phyloP scores from a whole-genome alignment of 73 alveolate genomes.

The Tetrahymena thermophila region DNA sequence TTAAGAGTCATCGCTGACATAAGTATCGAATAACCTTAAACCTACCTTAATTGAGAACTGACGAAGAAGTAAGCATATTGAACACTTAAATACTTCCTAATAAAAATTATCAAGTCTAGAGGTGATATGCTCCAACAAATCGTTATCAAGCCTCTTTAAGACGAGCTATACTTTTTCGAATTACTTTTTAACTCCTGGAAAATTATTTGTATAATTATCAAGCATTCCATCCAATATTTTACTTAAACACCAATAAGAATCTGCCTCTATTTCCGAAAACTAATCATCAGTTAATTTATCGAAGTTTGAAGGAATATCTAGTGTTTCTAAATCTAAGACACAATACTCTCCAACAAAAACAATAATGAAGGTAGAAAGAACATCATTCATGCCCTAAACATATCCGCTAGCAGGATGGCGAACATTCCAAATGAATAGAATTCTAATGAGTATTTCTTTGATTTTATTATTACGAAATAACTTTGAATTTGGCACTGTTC shows the following conservation, averaged over 20 bases:
- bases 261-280: slow-evolving; percentile 34
- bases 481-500: slow-evolving; percentile 36
- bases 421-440: slow-evolving; percentile 38
- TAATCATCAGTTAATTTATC: slow-evolving; percentile 37
- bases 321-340: slow-evolving; percentile 20
- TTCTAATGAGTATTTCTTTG: slow-evolving; percentile 12
- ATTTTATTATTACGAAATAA: slow-evolving; percentile 24
- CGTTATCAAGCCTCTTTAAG: background rate
- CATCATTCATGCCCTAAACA: slow-evolving; percentile 47
- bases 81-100: slow-evolving; percentile 33
- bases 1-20: slow-evolving; percentile 18
- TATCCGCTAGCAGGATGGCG: slow-evolving; percentile 48
- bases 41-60: slow-evolving; percentile 22
- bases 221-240: slow-evolving; percentile 30
- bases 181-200: slow-evolving; percentile 36
- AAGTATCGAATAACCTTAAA: slow-evolving; percentile 35
- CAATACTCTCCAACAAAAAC: slow-evolving; percentile 35
- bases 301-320: slow-evolving; percentile 32
- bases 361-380: slow-evolving; percentile 29
- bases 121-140: slow-evolving; percentile 7
- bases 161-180: slow-evolving; percentile 14
- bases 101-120: slow-evolving; percentile 5
- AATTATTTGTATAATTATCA: slow-evolving; percentile 31
- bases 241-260: slow-evolving; percentile 43
- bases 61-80: slow-evolving; percentile 21